Percentiles rank a stretch among this genome's conserved stretches.
Conservation (phyloP, 441 rosid species). For the Erodium moschatum region DNA sequence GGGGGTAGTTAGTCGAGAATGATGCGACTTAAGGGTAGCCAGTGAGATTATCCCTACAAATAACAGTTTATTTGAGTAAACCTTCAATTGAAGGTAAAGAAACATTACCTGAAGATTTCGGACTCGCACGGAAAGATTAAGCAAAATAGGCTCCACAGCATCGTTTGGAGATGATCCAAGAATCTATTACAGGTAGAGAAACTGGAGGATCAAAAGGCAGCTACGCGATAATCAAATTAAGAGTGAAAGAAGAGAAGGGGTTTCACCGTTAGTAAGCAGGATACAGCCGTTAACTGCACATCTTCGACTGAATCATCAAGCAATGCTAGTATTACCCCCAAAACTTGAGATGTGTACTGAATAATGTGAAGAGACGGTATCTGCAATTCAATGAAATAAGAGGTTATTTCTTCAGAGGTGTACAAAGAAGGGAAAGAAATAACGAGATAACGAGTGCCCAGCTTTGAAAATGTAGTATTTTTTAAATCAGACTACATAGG, state of each 20-base stretch:
- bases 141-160: constrained; percentile 83
- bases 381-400: constrained; percentile 35
- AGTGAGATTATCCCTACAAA: background rate
- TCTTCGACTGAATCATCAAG: constrained; percentile 89
- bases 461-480: background rate
- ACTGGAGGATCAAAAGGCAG: background rate
- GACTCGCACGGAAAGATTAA: constrained; percentile 73
- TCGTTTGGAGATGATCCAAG: constrained; percentile 70
- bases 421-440: background rate
- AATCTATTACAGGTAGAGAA: constrained; percentile 36
- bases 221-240: constrained; percentile 16
- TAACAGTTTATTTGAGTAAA: background rate
- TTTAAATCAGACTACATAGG: background rate
- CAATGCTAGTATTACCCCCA: constrained; percentile 79
- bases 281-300: constrained; percentile 89
- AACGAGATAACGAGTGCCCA: background rate
- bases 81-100: constrained; percentile 8
- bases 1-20: too few relatives aligned
- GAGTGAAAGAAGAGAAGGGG: constrained; percentile 17
- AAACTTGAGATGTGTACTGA: constrained; percentile 76
- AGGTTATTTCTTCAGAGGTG: background rate
- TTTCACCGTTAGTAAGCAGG: constrained; percentile 73
- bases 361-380: constrained; percentile 72
- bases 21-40: too few relatives aligned
- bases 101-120: constrained; percentile 75